Evolutionary conservation across 1,284 basidiomycete species (phyloP), one percentile per base, ranked within the genome.

Genomic region (Puccinia polysora): DNA sequence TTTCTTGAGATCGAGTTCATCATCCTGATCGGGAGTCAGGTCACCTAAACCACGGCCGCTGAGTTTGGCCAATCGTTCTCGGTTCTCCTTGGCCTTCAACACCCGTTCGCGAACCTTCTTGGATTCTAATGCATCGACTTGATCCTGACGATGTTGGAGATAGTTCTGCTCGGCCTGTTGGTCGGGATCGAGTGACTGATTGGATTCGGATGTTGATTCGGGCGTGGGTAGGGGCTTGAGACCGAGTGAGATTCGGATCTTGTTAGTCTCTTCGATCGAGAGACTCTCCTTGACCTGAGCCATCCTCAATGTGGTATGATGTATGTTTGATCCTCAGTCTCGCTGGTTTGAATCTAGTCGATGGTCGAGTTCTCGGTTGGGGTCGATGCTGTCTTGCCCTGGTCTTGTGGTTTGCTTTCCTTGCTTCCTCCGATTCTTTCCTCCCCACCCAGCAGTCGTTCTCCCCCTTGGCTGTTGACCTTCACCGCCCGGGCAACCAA

Each of bases 201-300:
- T 78, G n/a, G 73, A 70, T 4, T 74, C 70, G 12, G 83, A 83
- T 6, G 87, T 86, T 30, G 81, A 84, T 60, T 83, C 82, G 77
- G 89, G 88, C 75, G 90, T 91, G 3, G 87, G 88, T 71, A 98
- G 86, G 43, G 95, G 95, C 80, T 93, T 91, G 75, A 99, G 87
- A 77, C 96, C 96, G 53, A 97, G 85, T 7, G 88, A 89, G 75
- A 96, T 86, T 82, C 96, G 91, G 79, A 97, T 91, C 82, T 90
- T 92, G 84, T 97, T 97, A 68, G 94, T 97, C 85, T 98, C 96
- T 80, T 97, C 94, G 79, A 98, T 86, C 76, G 89, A 88, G 79
- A 96, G 88, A 79, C 89, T 88, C 81, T 92, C 88, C 73, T 80
- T 80, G 43, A 62, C 56, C 52, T 70, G 67, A 6, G 67, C 59